These are phyloP conservation scores for Verticillium klebahnii DNA, from an alignment of 2,329 filamentous ascomycete genomes.

Conservation along the genomic window DNA sequence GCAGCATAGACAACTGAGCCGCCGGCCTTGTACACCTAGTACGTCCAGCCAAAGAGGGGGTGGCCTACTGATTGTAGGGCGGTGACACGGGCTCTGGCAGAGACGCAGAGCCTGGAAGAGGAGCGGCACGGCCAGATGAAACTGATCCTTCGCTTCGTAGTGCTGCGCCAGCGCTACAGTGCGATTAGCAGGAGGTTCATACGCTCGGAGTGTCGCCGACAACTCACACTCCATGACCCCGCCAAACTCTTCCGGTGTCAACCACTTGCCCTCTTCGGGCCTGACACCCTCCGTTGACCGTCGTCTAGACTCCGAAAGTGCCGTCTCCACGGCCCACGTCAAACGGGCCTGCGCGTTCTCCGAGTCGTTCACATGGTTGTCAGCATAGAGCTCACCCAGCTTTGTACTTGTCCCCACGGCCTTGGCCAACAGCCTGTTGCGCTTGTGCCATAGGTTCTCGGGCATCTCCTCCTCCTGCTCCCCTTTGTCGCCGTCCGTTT, in stretches of 20 bases:
- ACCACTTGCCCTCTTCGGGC: conserved; percentile 66
- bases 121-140: conserved; percentile 78
- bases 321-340: conserved; percentile 76
- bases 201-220: neutral
- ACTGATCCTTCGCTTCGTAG: conserved; percentile 69
- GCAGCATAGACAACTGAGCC: neutral
- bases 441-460: conserved; percentile 51
- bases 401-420: conserved; percentile 75
- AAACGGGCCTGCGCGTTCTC: conserved; percentile 72
- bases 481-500: conserved; percentile 13
- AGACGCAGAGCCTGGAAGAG: conserved; percentile 80
- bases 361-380: conserved; percentile 68
- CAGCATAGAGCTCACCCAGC: conserved; percentile 76
- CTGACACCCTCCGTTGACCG: conserved; percentile 64
- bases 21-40: neutral
- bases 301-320: conserved; percentile 68
- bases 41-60: neutral
- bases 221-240: conserved; percentile 62
- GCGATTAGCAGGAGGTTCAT: conserved; percentile 18
- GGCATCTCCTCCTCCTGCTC: conserved; percentile 20
- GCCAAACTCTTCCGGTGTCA: conserved; percentile 68
- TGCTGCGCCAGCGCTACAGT: conserved; percentile 63
- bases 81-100: conserved; percentile 65
- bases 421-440: conserved; percentile 67
- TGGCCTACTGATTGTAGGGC: conserved; percentile 67